A percentile compares a stretch with the other conserved stretches of the same genome.
Evolutionary conservation across 257 asterid species (phyloP).

Genomic region (Forsythia viridissima): DNA sequence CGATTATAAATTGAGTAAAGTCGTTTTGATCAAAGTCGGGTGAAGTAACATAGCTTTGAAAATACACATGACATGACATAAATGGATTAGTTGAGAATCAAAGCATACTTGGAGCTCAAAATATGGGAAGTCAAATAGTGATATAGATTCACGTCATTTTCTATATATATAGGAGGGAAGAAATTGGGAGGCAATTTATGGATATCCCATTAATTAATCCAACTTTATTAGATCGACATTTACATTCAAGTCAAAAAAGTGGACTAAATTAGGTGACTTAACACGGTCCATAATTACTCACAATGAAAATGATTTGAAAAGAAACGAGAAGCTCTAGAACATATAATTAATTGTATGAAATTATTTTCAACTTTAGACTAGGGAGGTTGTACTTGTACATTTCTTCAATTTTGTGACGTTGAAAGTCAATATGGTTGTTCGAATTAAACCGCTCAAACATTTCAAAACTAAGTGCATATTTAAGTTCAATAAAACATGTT

Average conservation of each 20-base stretch:
- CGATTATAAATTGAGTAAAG: no score
- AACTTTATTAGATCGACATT: slow-evolving; percentile 31
- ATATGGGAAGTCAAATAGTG: slow-evolving; percentile 13
- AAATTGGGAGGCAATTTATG: slow-evolving; percentile 17
- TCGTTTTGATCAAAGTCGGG: neutral
- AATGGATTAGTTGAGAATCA: neutral
- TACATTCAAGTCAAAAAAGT: slow-evolving; percentile 38
- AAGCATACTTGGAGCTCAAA: slow-evolving; percentile 5
- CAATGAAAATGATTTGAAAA: neutral
- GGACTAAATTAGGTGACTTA: slow-evolving; percentile 43
- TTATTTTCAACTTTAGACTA: neutral
- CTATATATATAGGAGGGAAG: slow-evolving; percentile 21
- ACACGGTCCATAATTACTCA: slow-evolving; percentile 22
- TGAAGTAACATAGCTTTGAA: neutral
- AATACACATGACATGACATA: neutral
- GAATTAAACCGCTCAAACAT: slow-evolving; percentile 12
- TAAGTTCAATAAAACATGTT: neutral
- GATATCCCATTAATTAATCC: slow-evolving; percentile 26
- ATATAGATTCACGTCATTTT: slow-evolving; percentile 7
- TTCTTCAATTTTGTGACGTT: slow-evolving; percentile 12
- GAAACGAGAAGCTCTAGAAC: neutral
- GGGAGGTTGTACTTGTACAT: neutral
- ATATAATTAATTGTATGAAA: neutral
- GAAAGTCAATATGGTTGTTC: slow-evolving; percentile 30
- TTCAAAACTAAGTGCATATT: neutral